Conservation (phyloP, 345 rosid species). For the Aegle marmelos region DNA sequence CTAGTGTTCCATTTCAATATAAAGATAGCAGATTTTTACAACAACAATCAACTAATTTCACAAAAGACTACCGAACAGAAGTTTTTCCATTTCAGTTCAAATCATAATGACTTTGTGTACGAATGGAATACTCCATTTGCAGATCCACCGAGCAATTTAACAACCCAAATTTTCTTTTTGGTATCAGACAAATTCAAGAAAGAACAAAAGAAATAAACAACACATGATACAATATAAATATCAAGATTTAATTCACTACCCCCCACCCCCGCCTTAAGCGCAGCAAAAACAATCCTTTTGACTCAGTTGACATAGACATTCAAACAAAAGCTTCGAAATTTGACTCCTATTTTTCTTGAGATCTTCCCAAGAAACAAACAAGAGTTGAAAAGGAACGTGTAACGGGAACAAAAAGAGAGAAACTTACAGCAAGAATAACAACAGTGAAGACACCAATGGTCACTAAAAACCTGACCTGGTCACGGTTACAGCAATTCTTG, state of each 20-base stretch:
- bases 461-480: constrained; percentile 59
- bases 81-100: neutral
- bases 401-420: neutral
- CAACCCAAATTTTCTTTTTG: neutral
- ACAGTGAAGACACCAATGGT: constrained; percentile 80
- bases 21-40: neutral
- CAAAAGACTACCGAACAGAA: neutral
- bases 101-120: neutral
- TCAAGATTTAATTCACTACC: neutral
- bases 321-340: neutral
- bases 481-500: constrained; percentile 65
- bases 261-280: neutral
- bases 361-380: constrained; percentile 14
- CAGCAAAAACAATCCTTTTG: neutral
- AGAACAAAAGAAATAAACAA: neutral
- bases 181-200: neutral
- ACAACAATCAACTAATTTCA: neutral
- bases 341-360: neutral
- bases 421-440: constrained; percentile 74
- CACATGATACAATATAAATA: neutral
- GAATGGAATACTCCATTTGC: neutral
- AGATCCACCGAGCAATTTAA: neutral
- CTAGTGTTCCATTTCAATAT: neutral
- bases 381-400: neutral
- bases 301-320: neutral